Evolutionary conservation across 73 alveolate genomes (phyloP), one percentile per base, ranked within the genome.

Genomic region (Paramecium biaurelia): DNA sequence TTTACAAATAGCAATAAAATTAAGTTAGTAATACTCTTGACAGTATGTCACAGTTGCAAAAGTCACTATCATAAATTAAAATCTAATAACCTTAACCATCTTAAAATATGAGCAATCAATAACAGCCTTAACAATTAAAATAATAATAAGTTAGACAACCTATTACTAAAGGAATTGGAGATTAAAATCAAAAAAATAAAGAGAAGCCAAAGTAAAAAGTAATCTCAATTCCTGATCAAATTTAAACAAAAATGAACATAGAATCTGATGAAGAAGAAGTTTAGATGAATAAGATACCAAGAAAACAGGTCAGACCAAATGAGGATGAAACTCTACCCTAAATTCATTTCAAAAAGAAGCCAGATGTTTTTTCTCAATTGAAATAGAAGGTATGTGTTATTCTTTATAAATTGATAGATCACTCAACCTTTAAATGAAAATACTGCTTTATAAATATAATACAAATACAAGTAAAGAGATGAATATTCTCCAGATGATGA

Each of bases 251-350:
- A 63, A 63, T 63, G 84, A 63, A 63, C 26, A 63, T 63, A 63
- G 84, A 63, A 63, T 63, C 84, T 26, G 84, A 63, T 63, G 84
- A 63, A 23, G 84, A 63, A 7, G 84, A 63, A 26, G 49, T 32
- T 1, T 12, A 26, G 6, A 26, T 26, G 45, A 63, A 63, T 63
- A 63, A 63, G 10, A 9, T n/a, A 4, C 84, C 84, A 5, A 63
- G 84, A 63, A 63, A 63, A 63, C 3, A 63, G 12, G 84, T 63
- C 0, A 63, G 84, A 5, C 24, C 49, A 3, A 63, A 63, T 63
- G 84, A 63, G 6, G 84, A 63, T 30, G 84, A 63, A 63, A 63
- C 84, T 26, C 26, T 63, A 12, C 84, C 84, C 26, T 63, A 38
- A 30, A 63, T 63, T 63, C 45, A 63, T 30, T 63, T 63, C 47